Conservation (phyloP, 2,329 filamentous ascomycete species). For the Grosmannia clavigera region DNA sequence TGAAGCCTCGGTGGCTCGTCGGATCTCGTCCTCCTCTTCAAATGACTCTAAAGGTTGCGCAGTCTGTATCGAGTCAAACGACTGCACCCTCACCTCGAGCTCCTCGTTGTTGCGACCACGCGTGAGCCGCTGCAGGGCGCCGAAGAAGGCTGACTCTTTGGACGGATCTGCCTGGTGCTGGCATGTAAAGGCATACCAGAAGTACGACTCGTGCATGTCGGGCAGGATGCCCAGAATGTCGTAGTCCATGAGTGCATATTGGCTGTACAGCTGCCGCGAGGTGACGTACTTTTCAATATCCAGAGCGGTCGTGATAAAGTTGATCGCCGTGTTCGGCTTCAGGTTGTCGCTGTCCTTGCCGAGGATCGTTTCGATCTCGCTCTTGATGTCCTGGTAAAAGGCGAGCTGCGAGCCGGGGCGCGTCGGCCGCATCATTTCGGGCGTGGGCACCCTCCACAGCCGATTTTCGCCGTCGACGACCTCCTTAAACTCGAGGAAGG, state of each 20-base stretch:
- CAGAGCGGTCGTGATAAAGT: constrained; percentile 10
- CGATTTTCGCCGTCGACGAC: constrained; percentile 26
- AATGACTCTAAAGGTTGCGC: not conserved
- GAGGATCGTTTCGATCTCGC: constrained; percentile 31
- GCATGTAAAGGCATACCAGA: constrained; percentile 17
- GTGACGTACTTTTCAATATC: constrained; percentile 9
- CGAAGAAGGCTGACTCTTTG: constrained; percentile 9
- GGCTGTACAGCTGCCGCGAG: not conserved
- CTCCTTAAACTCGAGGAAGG: constrained; percentile 35
- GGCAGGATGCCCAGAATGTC: constrained; percentile 13
- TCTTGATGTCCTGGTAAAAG: constrained; percentile 36
- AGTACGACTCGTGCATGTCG: constrained; percentile 15
- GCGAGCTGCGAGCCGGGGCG: constrained; percentile 29
- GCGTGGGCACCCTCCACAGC: constrained; percentile 22
- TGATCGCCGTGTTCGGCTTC: constrained; percentile 17
- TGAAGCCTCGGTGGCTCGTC: constrained; percentile 11
- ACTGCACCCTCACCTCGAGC: constrained; percentile 10
- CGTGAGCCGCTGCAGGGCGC: constrained; percentile 11
- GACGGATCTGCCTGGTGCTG: constrained; percentile 14
- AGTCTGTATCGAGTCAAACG: constrained; percentile 9
- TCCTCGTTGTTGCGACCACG: constrained; percentile 13
- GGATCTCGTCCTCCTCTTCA: constrained; percentile 11
- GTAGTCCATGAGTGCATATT: constrained; percentile 10
- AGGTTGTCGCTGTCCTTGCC: constrained; percentile 11
- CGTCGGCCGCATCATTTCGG: constrained; percentile 26